Evolutionary conservation across 2,329 filamentous ascomycete genomes (phyloP), one percentile per base, ranked within the genome.

Genomic region (Talaromyces funiculosus): DNA sequence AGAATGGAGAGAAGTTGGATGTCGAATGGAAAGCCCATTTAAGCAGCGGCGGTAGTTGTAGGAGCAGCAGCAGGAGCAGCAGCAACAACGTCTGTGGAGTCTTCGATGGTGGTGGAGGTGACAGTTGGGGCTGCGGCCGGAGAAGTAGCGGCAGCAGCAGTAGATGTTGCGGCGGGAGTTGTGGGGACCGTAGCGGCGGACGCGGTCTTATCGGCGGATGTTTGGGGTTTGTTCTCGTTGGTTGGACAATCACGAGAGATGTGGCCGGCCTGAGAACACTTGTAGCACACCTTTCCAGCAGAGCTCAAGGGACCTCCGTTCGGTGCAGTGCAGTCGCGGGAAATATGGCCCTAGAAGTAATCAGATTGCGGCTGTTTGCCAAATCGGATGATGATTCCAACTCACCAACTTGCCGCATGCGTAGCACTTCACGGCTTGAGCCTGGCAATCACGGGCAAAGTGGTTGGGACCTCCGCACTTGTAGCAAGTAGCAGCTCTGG

Each of bases 391-490:
- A 7, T 45, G 26, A 59, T 24, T 16, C 18, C 33, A 20, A 71
- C 76, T 67, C 64, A 80, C 77, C 59, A 96, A 86, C 82, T 96
- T 96, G 75, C 92, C 92, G 74, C 92, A 97, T 67, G 92, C 92
- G 72, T 96, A 97, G 84, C 92, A 97, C 82, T 97, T 97, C 91
- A 96, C 96, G 65, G 92, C 90, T 78, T 96, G 92, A 68, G 94
- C 92, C 82, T 97, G 94, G 83, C 94, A 99, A 73, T 99, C 94
- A 66, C 94, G 90, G 66, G 94, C 94, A 74, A 96, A 99, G 80
- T 99, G 94, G 83, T 99, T 99, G 62, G 94, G 94, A 35, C 93
- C 86, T 68, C 85, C 85, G 67, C 85, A 88, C 78, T 87, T 87
- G 80, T 87, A 87, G 80, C 85, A 88, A 61, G 82, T 86, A 24